Percentiles rank a stretch among this genome's conserved stretches.
Evolutionary conservation across 2,329 filamentous ascomycete genomes (phyloP).

Genomic region (Calonectria hongkongensis): DNA sequence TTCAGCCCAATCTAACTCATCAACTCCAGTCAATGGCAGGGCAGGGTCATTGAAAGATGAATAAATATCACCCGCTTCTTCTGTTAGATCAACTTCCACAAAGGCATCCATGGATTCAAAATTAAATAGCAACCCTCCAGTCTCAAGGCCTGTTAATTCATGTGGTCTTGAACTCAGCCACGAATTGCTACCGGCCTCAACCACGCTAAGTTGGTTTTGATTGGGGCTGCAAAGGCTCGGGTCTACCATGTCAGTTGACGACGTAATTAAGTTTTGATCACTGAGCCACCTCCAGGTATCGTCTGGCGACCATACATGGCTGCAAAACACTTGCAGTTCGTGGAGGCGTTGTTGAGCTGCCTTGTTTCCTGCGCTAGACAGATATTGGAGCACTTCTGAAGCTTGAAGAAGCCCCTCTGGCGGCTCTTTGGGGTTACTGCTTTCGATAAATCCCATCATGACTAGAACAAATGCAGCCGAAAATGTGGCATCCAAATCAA

Average conservation of each 20-base stretch:
- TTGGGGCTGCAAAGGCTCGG: background rate
- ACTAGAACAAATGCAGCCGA: constrained; percentile 54
- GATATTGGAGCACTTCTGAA: constrained; percentile 49
- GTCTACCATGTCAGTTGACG: background rate
- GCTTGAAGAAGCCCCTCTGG: constrained; percentile 52
- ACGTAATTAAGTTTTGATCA: background rate
- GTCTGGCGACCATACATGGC: constrained; percentile 52
- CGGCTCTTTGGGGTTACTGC: constrained; percentile 46
- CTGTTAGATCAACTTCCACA: constrained; percentile 47
- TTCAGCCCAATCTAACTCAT: constrained; percentile 55
- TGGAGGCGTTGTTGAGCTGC: constrained; percentile 50
- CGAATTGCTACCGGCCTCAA: background rate
- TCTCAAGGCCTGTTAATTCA: background rate
- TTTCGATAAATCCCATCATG: constrained; percentile 55
- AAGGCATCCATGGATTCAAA: constrained; percentile 47
- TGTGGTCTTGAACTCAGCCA: constrained; percentile 5
- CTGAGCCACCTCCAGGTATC: constrained; percentile 49
- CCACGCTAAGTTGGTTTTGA: background rate
- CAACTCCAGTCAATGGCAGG: constrained; percentile 56
- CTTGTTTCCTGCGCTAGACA: constrained; percentile 52
- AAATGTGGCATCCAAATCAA: constrained; percentile 55
- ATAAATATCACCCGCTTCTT: constrained; percentile 54
- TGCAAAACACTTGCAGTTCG: constrained; percentile 54
- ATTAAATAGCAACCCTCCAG: constrained; percentile 28
- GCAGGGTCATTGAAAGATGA: constrained; percentile 55